phyloP scores from a whole-genome alignment of 139 green algal species.

The Microglena sp. region DNA sequence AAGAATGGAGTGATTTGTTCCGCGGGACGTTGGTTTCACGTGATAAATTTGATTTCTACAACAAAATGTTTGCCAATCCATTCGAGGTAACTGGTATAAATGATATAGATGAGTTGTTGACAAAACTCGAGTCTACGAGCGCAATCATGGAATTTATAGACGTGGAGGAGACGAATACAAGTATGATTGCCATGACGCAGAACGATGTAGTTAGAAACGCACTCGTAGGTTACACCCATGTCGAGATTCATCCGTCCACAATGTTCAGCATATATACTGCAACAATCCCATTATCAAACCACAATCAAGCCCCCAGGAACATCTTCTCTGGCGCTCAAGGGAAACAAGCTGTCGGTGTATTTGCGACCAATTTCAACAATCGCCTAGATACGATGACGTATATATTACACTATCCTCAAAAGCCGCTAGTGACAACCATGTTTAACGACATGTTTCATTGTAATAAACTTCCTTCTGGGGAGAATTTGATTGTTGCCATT shows the following conservation, averaged over 20 bases:
- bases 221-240: slow-evolving; percentile 42
- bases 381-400: slow-evolving; percentile 16
- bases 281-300: slow-evolving; percentile 53
- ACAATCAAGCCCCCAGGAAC: slow-evolving; percentile 50
- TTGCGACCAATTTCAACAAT: slow-evolving; percentile 45
- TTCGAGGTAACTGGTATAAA: too few species aligned
- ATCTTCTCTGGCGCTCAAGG: slow-evolving; percentile 37
- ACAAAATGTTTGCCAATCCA: too few species aligned
- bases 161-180: slow-evolving; percentile 42
- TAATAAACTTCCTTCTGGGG: slow-evolving; percentile 11
- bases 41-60: too few species aligned
- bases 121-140: too few species aligned
- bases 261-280: slow-evolving; percentile 38
- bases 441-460: slow-evolving; percentile 30
- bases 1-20: too few species aligned
- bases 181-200: slow-evolving; percentile 22
- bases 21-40: too few species aligned
- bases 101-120: too few species aligned
- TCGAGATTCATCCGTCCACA: slow-evolving; percentile 48
- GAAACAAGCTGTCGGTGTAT: slow-evolving; percentile 49
- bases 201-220: slow-evolving; percentile 8
- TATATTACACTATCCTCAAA: slow-evolving; percentile 60
- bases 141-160: slow-evolving; percentile 56
- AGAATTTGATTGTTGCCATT: slow-evolving; percentile 58
- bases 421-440: slow-evolving; percentile 29